Conservation (phyloP, 2,329 filamentous ascomycete genomes). For the Penicillium sp. region DNA sequence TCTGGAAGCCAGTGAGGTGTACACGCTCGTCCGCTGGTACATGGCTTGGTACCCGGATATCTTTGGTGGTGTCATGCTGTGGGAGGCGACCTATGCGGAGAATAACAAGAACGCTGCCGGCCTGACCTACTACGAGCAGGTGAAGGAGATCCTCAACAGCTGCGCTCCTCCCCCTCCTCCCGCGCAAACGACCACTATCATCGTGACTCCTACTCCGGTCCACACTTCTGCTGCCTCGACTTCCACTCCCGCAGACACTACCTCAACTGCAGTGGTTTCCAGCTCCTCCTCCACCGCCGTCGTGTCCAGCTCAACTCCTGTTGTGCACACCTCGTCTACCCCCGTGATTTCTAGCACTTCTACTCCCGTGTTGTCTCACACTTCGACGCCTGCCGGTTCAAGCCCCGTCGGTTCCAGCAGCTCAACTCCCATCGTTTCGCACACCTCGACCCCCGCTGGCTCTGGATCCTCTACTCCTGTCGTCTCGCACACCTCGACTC, state of each 20-base stretch:
- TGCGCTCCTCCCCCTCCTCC: constrained; percentile 18
- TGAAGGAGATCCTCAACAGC: constrained; percentile 41
- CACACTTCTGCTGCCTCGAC: constrained; percentile 6
- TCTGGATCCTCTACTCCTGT: too few relatives aligned
- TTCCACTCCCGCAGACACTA: neutral
- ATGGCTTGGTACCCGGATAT: constrained; percentile 33
- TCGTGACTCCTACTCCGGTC: constrained; percentile 4
- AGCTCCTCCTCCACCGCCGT: neutral
- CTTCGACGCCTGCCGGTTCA: too few relatives aligned
- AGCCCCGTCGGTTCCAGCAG: too few relatives aligned
- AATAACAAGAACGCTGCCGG: constrained; percentile 40
- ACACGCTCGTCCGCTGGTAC: constrained; percentile 41
- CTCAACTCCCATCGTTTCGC: too few relatives aligned
- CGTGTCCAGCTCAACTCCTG: neutral
- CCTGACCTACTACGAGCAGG: constrained; percentile 43
- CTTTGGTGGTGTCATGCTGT: constrained; percentile 57
- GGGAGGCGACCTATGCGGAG: constrained; percentile 49
- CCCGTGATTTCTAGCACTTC: neutral
- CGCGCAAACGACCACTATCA: constrained; percentile 10
- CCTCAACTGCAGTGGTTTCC: neutral
- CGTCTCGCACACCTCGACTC: too few relatives aligned
- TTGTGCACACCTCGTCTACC: neutral
- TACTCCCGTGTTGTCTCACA: too few relatives aligned
- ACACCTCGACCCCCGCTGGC: too few relatives aligned
- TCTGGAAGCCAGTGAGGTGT: constrained; percentile 42